Conservation (phyloP, 805 yeast genomes). For the Pichia kluyveri region DNA sequence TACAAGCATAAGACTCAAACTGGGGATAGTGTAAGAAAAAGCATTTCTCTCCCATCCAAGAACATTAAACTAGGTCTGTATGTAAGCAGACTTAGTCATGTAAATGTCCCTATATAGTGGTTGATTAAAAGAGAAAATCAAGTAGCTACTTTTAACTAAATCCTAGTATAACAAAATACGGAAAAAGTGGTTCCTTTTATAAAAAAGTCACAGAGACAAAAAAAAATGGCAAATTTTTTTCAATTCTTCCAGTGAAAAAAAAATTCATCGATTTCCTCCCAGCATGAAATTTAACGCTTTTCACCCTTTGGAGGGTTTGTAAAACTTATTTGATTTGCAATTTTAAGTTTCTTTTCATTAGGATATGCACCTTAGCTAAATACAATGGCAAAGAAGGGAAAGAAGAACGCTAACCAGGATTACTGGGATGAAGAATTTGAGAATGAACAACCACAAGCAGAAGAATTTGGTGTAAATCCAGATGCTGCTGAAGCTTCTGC, state of each 20-base stretch:
- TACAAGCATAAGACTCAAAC: conserved; percentile 12
- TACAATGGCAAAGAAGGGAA: conserved; percentile 32
- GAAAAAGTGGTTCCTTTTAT: too few species aligned
- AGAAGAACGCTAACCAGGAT: conserved; percentile 62
- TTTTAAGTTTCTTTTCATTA: not conserved
- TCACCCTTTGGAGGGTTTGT: too few species aligned
- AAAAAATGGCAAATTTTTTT: too few species aligned
- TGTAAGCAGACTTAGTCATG: not conserved
- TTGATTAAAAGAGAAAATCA: not conserved
- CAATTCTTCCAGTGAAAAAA: too few species aligned
- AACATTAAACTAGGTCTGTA: not conserved
- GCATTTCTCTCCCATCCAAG: conserved; percentile 7
- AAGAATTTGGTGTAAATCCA: conserved; percentile 38
- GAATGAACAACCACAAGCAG: conserved; percentile 40
- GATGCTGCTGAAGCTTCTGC: conserved; percentile 17
- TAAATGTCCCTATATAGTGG: not conserved
- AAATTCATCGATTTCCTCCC: too few species aligned
- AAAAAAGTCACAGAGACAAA: too few species aligned
- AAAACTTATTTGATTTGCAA: too few species aligned
- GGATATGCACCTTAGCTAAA: not conserved
- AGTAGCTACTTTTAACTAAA: too few species aligned
- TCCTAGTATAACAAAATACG: not conserved
- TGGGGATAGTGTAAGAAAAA: conserved; percentile 7
- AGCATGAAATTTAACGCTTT: too few species aligned
- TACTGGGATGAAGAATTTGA: conserved; percentile 75